These are phyloP conservation scores for Podaxis rugospora DNA, from an alignment of 768 basidiomycete genomes.

Conservation along the genomic window DNA sequence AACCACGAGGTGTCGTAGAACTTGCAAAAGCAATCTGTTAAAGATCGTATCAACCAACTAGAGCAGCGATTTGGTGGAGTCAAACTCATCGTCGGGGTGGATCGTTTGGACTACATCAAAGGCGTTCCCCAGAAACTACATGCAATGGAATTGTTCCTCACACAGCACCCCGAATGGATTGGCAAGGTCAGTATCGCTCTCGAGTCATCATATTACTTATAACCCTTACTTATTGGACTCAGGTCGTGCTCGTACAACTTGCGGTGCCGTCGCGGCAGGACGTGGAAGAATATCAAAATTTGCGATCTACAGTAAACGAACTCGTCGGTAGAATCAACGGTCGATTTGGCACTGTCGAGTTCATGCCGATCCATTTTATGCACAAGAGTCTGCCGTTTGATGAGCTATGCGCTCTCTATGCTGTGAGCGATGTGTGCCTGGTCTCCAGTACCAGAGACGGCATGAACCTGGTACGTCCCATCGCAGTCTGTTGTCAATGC, in stretches of 20 bases:
- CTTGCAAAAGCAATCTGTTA: slow-evolving; percentile 74
- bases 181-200: slow-evolving; percentile 62
- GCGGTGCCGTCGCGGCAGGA: slow-evolving; percentile 98
- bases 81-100: slow-evolving; percentile 98
- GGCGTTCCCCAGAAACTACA: slow-evolving; percentile 98
- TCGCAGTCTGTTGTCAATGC: slow-evolving; percentile 9
- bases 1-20: slow-evolving; percentile 42
- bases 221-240: slow-evolving; percentile 1
- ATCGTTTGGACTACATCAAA: slow-evolving; percentile 99
- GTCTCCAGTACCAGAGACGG: slow-evolving; percentile 95
- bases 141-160: slow-evolving; percentile 92
- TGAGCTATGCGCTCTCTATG: slow-evolving; percentile 96
- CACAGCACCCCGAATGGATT: slow-evolving; percentile 98
- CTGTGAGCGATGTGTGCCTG: slow-evolving; percentile 92
- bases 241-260: slow-evolving; percentile 95
- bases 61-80: slow-evolving; percentile 90
- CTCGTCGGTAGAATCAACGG: slow-evolving; percentile 98
- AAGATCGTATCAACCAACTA: slow-evolving; percentile 72
- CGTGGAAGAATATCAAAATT: slow-evolving; percentile 98
- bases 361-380: slow-evolving; percentile 99
- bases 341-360: slow-evolving; percentile 97
- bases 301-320: slow-evolving; percentile 94
- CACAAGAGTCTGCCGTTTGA: slow-evolving; percentile 92
- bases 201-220: neutral
- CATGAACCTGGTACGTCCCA: slow-evolving; percentile 86